Evolutionary conservation across 805 yeast genomes (phyloP).

Genomic region (Ogataea pignaliae): DNA sequence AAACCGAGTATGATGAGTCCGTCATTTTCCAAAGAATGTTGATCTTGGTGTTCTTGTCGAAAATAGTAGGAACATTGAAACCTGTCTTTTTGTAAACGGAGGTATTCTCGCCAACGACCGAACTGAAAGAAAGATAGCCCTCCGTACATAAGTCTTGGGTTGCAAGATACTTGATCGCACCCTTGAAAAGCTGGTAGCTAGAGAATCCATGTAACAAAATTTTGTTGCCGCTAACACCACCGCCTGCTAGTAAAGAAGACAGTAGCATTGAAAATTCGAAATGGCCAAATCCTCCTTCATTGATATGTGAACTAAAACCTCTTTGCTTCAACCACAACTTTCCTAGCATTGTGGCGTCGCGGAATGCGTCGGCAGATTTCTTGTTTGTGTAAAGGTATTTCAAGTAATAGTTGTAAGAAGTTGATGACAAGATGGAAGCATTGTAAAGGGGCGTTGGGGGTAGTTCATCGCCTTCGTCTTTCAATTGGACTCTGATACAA

Average conservation of each 20-base stretch:
- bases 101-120: slow-evolving; percentile 42
- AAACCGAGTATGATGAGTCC: slow-evolving; percentile 53
- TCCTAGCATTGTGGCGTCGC: slow-evolving; percentile 83
- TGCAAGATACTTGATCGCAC: slow-evolving; percentile 76
- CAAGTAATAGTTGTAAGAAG: slow-evolving; percentile 64
- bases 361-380: slow-evolving; percentile 73
- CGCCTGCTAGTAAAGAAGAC: slow-evolving; percentile 81
- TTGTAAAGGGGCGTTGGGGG: slow-evolving; percentile 88
- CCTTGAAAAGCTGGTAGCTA: slow-evolving; percentile 89
- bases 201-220: slow-evolving; percentile 84
- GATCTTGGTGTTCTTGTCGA: slow-evolving; percentile 70
- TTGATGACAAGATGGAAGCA: slow-evolving; percentile 67
- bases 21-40: slow-evolving; percentile 83
- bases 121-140: slow-evolving; percentile 67
- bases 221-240: slow-evolving; percentile 70
- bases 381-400: slow-evolving; percentile 72
- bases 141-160: slow-evolving; percentile 61
- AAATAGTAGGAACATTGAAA: slow-evolving; percentile 68
- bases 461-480: slow-evolving; percentile 31
- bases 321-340: slow-evolving; percentile 88
- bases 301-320: slow-evolving; percentile 62
- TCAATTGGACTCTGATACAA: slow-evolving; percentile 66
- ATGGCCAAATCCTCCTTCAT: slow-evolving; percentile 80
- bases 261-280: slow-evolving; percentile 81
- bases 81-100: slow-evolving; percentile 52